A percentile compares a stretch with the other conserved stretches of the same genome.
Evolutionary conservation across 176 grass and related monocot species (phyloP).

Genomic region (Hyparrhenia diplandra): DNA sequence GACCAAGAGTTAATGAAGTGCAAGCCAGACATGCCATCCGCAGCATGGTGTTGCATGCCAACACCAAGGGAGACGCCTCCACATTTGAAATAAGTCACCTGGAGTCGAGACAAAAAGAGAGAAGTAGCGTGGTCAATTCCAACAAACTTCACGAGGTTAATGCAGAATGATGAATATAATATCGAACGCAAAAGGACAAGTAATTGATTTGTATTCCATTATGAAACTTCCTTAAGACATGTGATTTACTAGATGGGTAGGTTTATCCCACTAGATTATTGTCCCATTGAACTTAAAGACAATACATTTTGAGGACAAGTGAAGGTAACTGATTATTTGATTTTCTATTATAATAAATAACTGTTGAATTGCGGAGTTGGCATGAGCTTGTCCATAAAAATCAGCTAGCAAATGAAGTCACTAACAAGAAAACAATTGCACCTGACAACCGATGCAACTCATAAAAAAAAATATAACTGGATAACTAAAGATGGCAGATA

Average conservation of each 20-base stretch:
- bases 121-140: background rate
- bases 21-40: constrained; percentile 73
- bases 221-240: background rate
- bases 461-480: background rate
- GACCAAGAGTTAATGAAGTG: constrained; percentile 97
- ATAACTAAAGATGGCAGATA: background rate
- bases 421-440: background rate
- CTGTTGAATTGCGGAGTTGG: background rate
- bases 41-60: constrained; percentile 88
- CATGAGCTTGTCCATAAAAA: background rate
- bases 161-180: background rate
- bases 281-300: background rate
- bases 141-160: background rate
- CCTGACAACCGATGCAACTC: background rate
- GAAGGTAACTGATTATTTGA: background rate
- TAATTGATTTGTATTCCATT: background rate
- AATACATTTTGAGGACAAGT: background rate
- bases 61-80: constrained; percentile 78
- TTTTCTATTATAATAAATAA: background rate
- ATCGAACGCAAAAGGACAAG: background rate
- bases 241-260: background rate
- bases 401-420: background rate
- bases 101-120: background rate
- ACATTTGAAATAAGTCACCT: constrained; percentile 94
- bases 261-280: background rate